Percentiles rank a stretch among this genome's conserved stretches.
phyloP scores from a whole-genome alignment of 2,329 filamentous ascomycete genomes.

The Fusarium sp. region DNA sequence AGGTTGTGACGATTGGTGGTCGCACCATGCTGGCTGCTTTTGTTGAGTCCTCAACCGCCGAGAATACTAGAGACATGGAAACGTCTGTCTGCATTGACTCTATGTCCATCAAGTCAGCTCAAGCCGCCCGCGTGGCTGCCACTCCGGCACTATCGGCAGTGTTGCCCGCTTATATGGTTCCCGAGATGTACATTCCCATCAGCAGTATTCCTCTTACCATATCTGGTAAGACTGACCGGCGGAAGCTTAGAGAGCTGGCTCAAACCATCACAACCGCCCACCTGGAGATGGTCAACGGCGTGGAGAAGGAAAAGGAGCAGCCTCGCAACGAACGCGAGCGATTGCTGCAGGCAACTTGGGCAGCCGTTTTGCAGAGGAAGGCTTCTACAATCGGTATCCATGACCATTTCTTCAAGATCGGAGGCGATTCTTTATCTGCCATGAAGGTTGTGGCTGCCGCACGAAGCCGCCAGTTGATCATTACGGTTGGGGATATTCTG shows the following conservation, averaged over 20 bases:
- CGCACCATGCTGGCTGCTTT: slow-evolving; percentile 1
- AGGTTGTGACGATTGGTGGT: not conserved
- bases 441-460: not conserved
- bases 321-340: not conserved
- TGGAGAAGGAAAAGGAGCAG: not conserved
- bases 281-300: not conserved
- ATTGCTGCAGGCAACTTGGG: not conserved
- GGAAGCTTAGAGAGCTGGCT: not conserved
- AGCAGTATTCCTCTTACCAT: not conserved
- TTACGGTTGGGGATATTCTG: not conserved
- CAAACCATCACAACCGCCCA: not conserved
- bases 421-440: not conserved
- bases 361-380: not conserved
- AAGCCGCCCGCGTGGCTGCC: not conserved
- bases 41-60: not conserved
- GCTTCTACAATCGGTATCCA: not conserved
- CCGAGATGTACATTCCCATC: not conserved
- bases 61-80: not conserved
- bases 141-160: not conserved
- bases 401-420: not conserved
- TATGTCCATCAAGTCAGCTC: not conserved
- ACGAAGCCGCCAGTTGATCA: not conserved
- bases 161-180: slow-evolving; percentile 6
- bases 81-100: not conserved
- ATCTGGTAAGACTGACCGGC: not conserved